Base-by-base conservation (phyloP, 345 rosid species). In the Triadica sebifera region DNA sequence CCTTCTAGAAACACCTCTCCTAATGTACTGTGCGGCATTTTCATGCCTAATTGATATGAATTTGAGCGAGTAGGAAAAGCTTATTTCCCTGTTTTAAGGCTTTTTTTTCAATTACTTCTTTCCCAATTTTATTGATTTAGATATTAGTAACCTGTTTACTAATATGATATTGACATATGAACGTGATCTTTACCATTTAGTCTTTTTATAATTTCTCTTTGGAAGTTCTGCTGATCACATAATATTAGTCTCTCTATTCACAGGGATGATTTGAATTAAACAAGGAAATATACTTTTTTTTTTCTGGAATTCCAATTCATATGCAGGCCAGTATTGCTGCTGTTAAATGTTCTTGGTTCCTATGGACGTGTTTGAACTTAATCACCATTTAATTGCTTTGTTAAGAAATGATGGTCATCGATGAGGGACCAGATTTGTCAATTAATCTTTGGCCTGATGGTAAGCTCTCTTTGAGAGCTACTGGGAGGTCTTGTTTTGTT, bases 191-290 rank as follows among this genome's bases (percentile, higher is more conserved):
- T 22, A 29, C 22, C 13, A 12, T 61, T 43, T 43, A 17, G 5
- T 65, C 24, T 20, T 19, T 66, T 41, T 25, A 67, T 67, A 67
- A 67, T 17, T 67, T 61, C 43, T 67, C 56, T 67, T 66, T 67
- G 22, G 71, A 20, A 15, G 71, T 50, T 67, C 15, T 25, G 47
- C 16, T 24, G 12, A 29, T 65, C 55, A 12, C 55, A 22, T 22
- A 64, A 19, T 64, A 12, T 19, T 12, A 47, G 9, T 52, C 45
- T 50, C 15, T 19, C 59, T 29, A n/a, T 50, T 50, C 46, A 9
- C 41, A 29, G 50, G 24, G 53, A 20, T 46, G 70, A 9, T 22
- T 51, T 29, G 45, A 67, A 50, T 50, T 51, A n/a, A 67, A 29
- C 38, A 24, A 19, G 8, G 71, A 17, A 50, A 67, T 16, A 2